Evolutionary conservation across 208 protist species (phyloP), one percentile per base, ranked within the genome.

Genomic region (Histomonas meleagridis): DNA sequence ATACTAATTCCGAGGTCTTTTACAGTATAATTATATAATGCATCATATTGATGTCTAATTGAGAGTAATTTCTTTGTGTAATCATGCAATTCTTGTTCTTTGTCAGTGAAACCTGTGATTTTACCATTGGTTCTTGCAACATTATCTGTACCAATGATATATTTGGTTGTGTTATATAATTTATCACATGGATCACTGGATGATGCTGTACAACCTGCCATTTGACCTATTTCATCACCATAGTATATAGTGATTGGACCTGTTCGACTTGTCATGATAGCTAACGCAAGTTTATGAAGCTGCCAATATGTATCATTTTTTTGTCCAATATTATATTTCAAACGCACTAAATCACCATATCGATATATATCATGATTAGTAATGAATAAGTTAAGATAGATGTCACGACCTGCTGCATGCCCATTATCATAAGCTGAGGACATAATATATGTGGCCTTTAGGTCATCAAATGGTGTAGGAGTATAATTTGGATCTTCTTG

Each of bases 321-420:
- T 16, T 0, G 9, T 26, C 76, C 76, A n/a, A n/a, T n/a, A 18
- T 57, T 57, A 18, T 79, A 79, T 49, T 49, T 79, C 40, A 28
- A n/a, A 14, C 40, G 1, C 9, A 79, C 40, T 1, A 79, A 40
- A 51, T 79, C 49, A 46, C 70, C 70, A 79, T 49, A 79, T 7
- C 70, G 70, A 32, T 40, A 79, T 32, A 49, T 35, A 49, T 79
- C 70, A 28, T 79, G 70, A 35, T 79, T 79, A 10, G 70, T 49
- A 79, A 79, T 28, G 40, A 79, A 79, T n/a, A 79, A 49, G 40
- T 79, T 79, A 28, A 40, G 70, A 79, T 79, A 79, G 21, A 79
- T 40, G n/a, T n/a, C n/a, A n/a, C n/a, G n/a, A n/a, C n/a, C n/a
- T n/a, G n/a, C n/a, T n/a, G n/a, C n/a, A 46, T 49, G 38, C 18